Evolutionary conservation across 2,329 filamentous ascomycete species (phyloP).

Genomic region (Cytospora piceae): DNA sequence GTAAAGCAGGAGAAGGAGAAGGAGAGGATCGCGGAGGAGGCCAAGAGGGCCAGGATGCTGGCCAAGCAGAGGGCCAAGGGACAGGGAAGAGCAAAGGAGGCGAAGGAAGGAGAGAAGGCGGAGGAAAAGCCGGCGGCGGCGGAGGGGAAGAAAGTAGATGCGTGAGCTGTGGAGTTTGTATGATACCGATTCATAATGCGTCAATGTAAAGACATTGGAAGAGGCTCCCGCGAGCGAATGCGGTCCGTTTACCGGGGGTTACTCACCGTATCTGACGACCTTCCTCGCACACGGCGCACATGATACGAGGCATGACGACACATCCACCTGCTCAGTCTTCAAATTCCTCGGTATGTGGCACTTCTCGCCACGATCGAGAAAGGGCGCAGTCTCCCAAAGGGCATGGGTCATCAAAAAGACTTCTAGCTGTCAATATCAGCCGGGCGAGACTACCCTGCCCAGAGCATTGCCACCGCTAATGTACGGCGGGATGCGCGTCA

Average conservation of each 20-base stretch:
- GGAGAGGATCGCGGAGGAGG: constrained; percentile 31
- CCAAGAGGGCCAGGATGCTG: constrained; percentile 33
- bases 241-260: not conserved
- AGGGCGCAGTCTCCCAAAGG: too few species aligned
- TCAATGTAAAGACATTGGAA: constrained; percentile 10
- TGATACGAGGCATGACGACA: too few species aligned
- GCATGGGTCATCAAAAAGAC: too few species aligned
- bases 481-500: too few species aligned
- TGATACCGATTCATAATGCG: constrained; percentile 10
- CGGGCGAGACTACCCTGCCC: too few species aligned
- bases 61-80: constrained; percentile 32
- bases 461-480: not conserved
- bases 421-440: too few species aligned
- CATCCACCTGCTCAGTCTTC: too few species aligned
- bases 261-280: too few species aligned
- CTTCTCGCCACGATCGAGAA: too few species aligned
- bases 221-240: not conserved
- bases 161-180: constrained; percentile 6
- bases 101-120: constrained; percentile 1
- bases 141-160: constrained; percentile 9
- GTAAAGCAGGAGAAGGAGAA: constrained; percentile 35
- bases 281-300: too few species aligned
- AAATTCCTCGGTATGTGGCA: too few species aligned
- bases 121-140: not conserved
- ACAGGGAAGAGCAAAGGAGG: constrained; percentile 26